Base-by-base conservation (phyloP, 176 grass and related monocot species). In the Bromus sterilis region DNA sequence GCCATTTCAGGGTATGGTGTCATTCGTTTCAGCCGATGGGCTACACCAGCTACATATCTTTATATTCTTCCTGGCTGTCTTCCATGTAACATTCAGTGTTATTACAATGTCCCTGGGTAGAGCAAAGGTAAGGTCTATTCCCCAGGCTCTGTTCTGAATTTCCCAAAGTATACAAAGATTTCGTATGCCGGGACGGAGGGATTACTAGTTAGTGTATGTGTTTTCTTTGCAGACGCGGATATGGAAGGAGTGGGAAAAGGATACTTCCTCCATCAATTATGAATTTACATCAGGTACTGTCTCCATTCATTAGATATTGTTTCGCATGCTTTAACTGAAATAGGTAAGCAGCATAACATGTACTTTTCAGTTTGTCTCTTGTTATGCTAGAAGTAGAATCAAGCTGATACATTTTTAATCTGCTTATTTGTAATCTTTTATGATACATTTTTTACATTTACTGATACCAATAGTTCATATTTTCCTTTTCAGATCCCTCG, bases 211-310 rank as follows among this genome's bases (percentile, higher is more conserved):
- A 14, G 29, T 55, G 21, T 37, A 53, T 7, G 6, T 56, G 31
- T 85, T 84, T 84, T 58, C 15, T 29, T 10, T 81, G 82, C 85
- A 99, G 96, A 93, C 94, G 1, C 84, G 84, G 14, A 71, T 81
- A 68, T 99, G 96, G 96, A 99, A 99, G 84, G 75, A 88, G 24
- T 99, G 93, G 93, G 96, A 99, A 74, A 89, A 88, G 33, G 93
- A 95, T 44, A 91, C 96, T 76, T 75, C 60, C 79, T 83, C 89
- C 16, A 23, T 42, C 56, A 59, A 81, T 64, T 92, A 97, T 35
- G 94, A 94, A 71, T 92, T 88, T 63, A 70, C 83, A 9, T 51
- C 75, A 71, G 94, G 96, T 95, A 94, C 2, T 77, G 8, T 44
- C 30, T 72, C 20, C 11, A 13, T 72, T 36, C 4, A 77, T 4